phyloP scores from a whole-genome alignment of 1,139 yeast genomes.

The Debaryomycetaceae sp. region DNA sequence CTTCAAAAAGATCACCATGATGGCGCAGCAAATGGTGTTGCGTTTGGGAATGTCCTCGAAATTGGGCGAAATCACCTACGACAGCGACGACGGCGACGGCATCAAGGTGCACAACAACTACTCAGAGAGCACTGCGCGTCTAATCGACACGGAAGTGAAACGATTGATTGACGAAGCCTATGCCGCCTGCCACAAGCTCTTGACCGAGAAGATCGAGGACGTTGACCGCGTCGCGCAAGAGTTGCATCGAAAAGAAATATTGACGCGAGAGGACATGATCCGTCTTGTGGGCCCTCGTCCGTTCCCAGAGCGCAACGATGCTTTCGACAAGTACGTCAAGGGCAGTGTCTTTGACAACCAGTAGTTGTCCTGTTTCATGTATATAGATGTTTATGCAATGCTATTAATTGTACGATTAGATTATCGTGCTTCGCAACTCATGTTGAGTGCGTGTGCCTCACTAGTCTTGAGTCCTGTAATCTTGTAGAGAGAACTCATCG shows the following conservation, averaged over 20 bases:
- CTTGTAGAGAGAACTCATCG: no score
- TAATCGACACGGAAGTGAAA: constrained; percentile 58
- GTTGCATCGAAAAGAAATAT: constrained; percentile 54
- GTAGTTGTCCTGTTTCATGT: no score
- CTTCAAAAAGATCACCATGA: constrained; percentile 65
- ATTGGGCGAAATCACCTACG: constrained; percentile 50
- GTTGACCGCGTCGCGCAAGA: constrained; percentile 65
- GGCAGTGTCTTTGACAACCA: constrained; percentile 11
- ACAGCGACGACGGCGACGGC: constrained; percentile 34
- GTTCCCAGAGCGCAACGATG: constrained; percentile 68
- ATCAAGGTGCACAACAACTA: constrained; percentile 56
- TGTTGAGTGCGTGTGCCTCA: no score
- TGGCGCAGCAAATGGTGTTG: constrained; percentile 72
- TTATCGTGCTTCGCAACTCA: no score
- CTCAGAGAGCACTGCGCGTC: constrained; percentile 57
- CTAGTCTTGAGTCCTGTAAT: no score
- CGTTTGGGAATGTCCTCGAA: constrained; percentile 67
- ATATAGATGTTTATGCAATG: no score
- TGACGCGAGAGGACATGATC: constrained; percentile 77
- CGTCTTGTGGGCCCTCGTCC: constrained; percentile 65
- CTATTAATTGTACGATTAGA: no score
- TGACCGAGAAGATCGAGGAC: constrained; percentile 47
- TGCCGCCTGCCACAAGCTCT: constrained; percentile 40
- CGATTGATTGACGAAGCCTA: constrained; percentile 45
- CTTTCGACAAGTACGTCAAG: constrained; percentile 65